A percentile compares a stretch with the other conserved stretches of the same genome.
phyloP scores from a whole-genome alignment of 352 stramenopile species.

The Albugo candida region DNA sequence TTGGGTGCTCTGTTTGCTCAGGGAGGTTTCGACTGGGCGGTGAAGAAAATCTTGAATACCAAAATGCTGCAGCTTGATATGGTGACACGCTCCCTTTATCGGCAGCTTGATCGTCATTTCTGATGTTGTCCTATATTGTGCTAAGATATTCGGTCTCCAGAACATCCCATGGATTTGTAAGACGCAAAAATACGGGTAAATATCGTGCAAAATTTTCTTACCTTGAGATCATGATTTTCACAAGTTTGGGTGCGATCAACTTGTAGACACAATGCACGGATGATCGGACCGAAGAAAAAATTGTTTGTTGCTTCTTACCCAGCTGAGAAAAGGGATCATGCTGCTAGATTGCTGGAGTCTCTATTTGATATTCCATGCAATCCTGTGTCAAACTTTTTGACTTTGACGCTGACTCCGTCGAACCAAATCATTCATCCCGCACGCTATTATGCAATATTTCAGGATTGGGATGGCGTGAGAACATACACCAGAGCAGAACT shows the following conservation, averaged over 20 bases:
- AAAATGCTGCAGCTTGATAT: constrained; percentile 12
- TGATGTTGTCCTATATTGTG: constrained; percentile 1
- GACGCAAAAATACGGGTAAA: constrained; percentile 63
- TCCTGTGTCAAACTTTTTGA: constrained; percentile 85
- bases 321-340: constrained; percentile 61
- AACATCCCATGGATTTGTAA: constrained; percentile 92
- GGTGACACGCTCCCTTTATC: not conserved
- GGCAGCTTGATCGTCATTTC: not conserved
- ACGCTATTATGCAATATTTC: constrained; percentile 85
- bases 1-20: constrained; percentile 81
- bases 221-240: not conserved
- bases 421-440: constrained; percentile 89
- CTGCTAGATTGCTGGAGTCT: constrained; percentile 59
- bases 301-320: constrained; percentile 83
- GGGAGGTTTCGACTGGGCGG: constrained; percentile 84
- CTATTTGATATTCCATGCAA: constrained; percentile 84
- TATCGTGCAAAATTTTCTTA: constrained; percentile 1
- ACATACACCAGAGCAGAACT: constrained; percentile 74
- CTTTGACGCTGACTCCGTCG: constrained; percentile 82
- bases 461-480: constrained; percentile 80
- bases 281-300: constrained; percentile 81
- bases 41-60: constrained; percentile 68
- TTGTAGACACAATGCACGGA: constrained; percentile 64
- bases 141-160: constrained; percentile 79
- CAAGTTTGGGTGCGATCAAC: not conserved